phyloP scores from a whole-genome alignment of 352 stramenopile genomes.

The Phytophthora aleatoria region DNA sequence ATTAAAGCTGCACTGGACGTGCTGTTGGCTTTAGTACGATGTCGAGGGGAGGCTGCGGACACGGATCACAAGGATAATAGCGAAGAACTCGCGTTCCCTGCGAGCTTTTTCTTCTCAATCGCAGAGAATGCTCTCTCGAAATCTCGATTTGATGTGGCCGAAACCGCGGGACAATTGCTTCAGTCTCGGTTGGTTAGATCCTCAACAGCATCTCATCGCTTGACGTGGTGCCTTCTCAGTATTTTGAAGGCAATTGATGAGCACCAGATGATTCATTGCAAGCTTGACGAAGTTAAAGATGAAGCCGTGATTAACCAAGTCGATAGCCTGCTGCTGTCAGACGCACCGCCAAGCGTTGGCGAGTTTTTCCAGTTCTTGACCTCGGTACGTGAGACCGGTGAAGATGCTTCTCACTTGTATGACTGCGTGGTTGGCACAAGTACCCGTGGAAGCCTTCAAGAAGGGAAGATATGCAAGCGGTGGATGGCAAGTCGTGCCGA shows the following conservation, averaged over 20 bases:
- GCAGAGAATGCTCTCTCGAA: constrained; percentile 28
- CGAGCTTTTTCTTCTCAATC: constrained; percentile 48
- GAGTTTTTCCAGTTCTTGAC: constrained; percentile 34
- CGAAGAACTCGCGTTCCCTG: constrained; percentile 37
- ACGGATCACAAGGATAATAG: background rate
- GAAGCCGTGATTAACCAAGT: background rate
- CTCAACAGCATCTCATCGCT: constrained; percentile 11
- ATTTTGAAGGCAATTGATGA: constrained; percentile 27
- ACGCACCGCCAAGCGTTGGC: constrained; percentile 10
- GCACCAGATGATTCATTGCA: constrained; percentile 1
- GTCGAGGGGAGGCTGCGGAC: background rate
- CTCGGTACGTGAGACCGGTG: background rate
- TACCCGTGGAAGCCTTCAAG: background rate
- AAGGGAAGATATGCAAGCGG: background rate
- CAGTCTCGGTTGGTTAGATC: constrained; percentile 13
- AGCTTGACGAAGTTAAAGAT: constrained; percentile 1
- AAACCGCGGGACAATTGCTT: constrained; percentile 35
- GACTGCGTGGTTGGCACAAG: background rate
- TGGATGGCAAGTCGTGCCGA: constrained; percentile 15
- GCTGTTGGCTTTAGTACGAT: constrained; percentile 10
- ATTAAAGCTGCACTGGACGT: constrained; percentile 43
- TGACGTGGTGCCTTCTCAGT: constrained; percentile 33
- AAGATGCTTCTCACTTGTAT: constrained; percentile 5
- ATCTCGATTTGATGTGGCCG: constrained; percentile 33
- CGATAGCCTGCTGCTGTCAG: constrained; percentile 7